Base-by-base conservation (phyloP, 1,139 yeast species). In the Magnusiomyces fungicola region DNA sequence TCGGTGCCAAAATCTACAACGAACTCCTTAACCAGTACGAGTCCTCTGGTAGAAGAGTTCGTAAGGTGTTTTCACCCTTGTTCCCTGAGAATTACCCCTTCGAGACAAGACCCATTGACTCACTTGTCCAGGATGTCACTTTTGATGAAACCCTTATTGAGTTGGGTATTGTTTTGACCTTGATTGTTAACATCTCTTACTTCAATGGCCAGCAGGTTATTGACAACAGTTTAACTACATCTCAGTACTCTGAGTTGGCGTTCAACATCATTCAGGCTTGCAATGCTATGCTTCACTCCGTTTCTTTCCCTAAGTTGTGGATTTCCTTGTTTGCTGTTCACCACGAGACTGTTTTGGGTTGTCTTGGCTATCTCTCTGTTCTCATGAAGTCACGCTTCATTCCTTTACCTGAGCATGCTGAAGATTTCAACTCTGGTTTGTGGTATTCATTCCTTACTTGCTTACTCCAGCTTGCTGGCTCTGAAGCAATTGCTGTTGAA, bases 111-210 rank as follows among this genome's bases (percentile, higher is more conserved):
- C 80, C 92, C 1, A 76, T 85, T 58, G 96, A 87, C 61, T 82
- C 95, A 0, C 73, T 81, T 47, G 86, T 86, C 23, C 79, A 79
- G 55, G 87, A 83, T 56, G 86, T 81, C 56, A 72, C 75, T 1
- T 71, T 84, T 55, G 88, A 83, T 40, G 97, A 88, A 63, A 71
- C 85, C 2, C 68, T 88, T 53, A 71, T 84, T 48, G 97, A 88
- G 62, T 62, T 86, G 49, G 73, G 83, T 19, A 61, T 62, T 53
- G 64, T 63, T 4, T 58, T 64, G 45, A 73, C 82, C 6, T 51
- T 65, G 46, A 53, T 65, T 22, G 63, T 63, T 24, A 63, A 61
- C 36, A 56, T 65, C 38, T 62, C 66, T 29, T 59, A 61, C 47
- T 58, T 55, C 43, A 69, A 82, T 21, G 79, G 83, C 53, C 69